Percentiles rank a stretch among this genome's conserved stretches.
Evolutionary conservation across 176 grass and related monocot genomes (phyloP).

Genomic region (Ensete glaucum): DNA sequence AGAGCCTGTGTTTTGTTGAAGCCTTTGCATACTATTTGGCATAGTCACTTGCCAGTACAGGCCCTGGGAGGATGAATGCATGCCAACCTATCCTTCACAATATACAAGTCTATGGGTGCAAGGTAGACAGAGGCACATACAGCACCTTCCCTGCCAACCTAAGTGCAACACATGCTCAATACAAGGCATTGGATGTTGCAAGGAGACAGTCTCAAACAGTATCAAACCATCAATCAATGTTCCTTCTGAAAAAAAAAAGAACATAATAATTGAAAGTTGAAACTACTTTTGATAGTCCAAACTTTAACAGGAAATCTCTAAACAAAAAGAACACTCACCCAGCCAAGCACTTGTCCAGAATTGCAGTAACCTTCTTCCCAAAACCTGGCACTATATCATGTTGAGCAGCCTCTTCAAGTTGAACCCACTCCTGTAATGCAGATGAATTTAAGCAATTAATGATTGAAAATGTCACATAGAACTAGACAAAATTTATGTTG

Average conservation of each 20-base stretch:
- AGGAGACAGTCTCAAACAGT: no score
- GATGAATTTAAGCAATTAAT: background rate
- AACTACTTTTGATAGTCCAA: background rate
- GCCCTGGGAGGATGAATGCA: no score
- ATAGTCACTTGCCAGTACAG: no score
- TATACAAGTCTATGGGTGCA: no score
- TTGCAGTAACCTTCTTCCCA: conserved; percentile 60
- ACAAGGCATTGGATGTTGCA: no score
- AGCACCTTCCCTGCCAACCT: no score
- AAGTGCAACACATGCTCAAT: no score
- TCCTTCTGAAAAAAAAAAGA: background rate
- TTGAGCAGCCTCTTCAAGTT: conserved; percentile 75
- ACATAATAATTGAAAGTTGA: background rate
- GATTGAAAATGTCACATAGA: background rate
- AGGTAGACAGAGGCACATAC: no score
- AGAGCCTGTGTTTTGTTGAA: no score
- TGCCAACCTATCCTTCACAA: no score
- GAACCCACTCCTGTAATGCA: conserved; percentile 67
- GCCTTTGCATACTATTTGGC: no score
- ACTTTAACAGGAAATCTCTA: background rate
- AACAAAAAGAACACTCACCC: conserved; percentile 43
- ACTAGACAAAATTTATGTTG: background rate
- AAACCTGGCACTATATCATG: conserved; percentile 67
- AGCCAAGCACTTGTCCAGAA: conserved; percentile 79
- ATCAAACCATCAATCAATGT: no score